phyloP scores from a whole-genome alignment of 805 yeast species.

The Tetrapisispora namnaoensis region DNA sequence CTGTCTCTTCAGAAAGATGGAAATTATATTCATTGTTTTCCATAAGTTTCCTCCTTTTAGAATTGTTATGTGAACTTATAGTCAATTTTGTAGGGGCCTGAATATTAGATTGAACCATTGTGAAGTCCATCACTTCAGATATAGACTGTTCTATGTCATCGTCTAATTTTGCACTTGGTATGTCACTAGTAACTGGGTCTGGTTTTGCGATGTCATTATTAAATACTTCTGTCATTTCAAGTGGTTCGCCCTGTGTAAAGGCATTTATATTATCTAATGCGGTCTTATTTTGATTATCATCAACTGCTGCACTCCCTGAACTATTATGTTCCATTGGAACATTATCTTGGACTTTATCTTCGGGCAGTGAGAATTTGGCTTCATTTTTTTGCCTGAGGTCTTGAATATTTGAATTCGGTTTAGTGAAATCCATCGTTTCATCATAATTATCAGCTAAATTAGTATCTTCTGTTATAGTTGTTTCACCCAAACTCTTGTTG shows the following conservation, averaged over 20 bases:
- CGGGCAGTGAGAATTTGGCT: background rate
- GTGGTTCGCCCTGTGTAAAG: background rate
- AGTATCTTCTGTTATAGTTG: constrained; percentile 3
- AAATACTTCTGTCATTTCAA: constrained; percentile 12
- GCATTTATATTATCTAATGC: background rate
- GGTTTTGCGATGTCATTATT: background rate
- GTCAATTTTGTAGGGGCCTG: background rate
- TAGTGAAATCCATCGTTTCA: constrained; percentile 10
- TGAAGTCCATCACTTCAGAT: constrained; percentile 1
- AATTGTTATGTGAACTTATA: background rate
- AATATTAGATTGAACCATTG: constrained; percentile 1
- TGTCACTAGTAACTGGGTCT: background rate
- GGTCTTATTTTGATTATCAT: background rate
- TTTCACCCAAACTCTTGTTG: constrained; percentile 15
- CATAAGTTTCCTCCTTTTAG: constrained; percentile 4
- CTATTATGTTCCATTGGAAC: constrained; percentile 11
- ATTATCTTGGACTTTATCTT: background rate
- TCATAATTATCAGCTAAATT: background rate
- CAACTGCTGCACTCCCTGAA: background rate
- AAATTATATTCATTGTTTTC: background rate
- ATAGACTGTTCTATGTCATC: background rate
- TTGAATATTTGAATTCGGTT: background rate
- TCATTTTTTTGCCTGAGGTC: background rate
- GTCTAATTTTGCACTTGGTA: background rate
- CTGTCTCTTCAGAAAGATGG: background rate